phyloP scores from a whole-genome alignment of 257 asterid species.

The Parsonsia alboflavescens region DNA sequence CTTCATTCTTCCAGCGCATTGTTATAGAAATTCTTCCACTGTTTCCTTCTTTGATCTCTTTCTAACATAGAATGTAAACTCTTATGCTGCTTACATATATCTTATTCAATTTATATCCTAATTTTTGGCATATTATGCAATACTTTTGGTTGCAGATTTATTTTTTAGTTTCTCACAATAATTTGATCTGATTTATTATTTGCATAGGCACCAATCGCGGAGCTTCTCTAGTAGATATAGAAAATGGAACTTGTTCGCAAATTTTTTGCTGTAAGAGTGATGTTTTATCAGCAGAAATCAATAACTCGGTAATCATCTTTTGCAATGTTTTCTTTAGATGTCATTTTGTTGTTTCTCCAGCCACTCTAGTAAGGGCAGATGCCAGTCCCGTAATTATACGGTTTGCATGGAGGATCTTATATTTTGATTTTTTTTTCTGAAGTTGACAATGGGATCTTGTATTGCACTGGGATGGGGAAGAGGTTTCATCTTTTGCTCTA shows the following conservation, averaged over 20 bases:
- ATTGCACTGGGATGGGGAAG: neutral
- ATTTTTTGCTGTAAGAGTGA: slow-evolving; percentile 71
- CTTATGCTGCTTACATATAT: neutral
- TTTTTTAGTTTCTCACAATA: neutral
- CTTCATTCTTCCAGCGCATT: neutral
- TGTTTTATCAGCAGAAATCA: slow-evolving; percentile 55
- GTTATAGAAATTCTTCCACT: neutral
- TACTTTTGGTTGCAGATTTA: neutral
- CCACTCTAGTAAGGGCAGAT: neutral
- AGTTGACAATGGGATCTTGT: neutral
- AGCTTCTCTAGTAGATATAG: slow-evolving; percentile 60
- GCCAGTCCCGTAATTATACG: neutral
- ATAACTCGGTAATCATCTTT: slow-evolving; percentile 46
- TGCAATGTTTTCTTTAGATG: neutral
- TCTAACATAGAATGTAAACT: neutral
- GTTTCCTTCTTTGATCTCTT: neutral
- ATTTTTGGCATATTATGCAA: neutral
- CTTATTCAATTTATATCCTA: neutral
- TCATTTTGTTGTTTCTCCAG: neutral
- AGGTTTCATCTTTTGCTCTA: too few relatives aligned
- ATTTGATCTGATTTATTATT: slow-evolving; percentile 7
- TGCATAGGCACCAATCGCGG: slow-evolving; percentile 71
- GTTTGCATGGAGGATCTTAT: neutral
- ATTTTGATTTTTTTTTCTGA: neutral
- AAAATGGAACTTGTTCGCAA: slow-evolving; percentile 52